Evolutionary conservation across 2,329 filamentous ascomycete species (phyloP).

Genomic region (Neocatenulostroma microsporum): DNA sequence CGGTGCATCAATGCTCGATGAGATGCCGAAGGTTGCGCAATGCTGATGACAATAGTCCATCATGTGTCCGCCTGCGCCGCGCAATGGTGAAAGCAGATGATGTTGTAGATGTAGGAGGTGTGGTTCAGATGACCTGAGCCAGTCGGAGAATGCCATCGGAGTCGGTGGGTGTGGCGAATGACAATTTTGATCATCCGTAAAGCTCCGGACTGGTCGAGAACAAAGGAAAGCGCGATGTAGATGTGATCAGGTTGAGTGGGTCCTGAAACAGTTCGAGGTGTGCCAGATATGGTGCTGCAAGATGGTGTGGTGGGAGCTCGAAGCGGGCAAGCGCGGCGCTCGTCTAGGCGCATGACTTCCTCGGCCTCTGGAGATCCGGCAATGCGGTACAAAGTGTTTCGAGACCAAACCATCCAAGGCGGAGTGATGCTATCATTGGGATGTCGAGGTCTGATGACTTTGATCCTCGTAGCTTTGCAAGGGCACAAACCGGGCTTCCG

Average conservation of each 20-base stretch:
- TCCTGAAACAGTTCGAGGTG: constrained; percentile 9
- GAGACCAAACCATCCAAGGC: background rate
- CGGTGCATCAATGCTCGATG: constrained; percentile 7
- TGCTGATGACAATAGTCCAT: constrained; percentile 1
- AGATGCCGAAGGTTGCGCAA: too few species aligned
- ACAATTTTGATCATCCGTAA: constrained; percentile 13
- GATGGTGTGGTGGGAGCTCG: constrained; percentile 16
- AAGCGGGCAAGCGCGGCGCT: constrained; percentile 4
- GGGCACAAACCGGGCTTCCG: constrained; percentile 26
- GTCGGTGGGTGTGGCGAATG: constrained; percentile 15
- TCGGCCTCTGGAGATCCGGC: constrained; percentile 9
- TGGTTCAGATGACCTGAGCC: constrained; percentile 6
- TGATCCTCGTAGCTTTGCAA: constrained; percentile 28
- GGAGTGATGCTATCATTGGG: constrained; percentile 9
- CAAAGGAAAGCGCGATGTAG: constrained; percentile 17
- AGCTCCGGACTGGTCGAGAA: constrained; percentile 11
- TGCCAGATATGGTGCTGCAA: constrained; percentile 4
- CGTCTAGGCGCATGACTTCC: constrained; percentile 16
- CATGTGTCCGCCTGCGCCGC: too few species aligned
- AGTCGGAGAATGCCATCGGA: constrained; percentile 11
- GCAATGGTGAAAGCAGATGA: too few species aligned
- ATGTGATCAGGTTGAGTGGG: constrained; percentile 7
- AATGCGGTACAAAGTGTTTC: constrained; percentile 8
- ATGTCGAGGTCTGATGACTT: constrained; percentile 25
- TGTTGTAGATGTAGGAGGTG: background rate